Evolutionary conservation across 371 early-diverging fungal genomes (phyloP).

Genomic region (Lichtheimia ramosa): DNA sequence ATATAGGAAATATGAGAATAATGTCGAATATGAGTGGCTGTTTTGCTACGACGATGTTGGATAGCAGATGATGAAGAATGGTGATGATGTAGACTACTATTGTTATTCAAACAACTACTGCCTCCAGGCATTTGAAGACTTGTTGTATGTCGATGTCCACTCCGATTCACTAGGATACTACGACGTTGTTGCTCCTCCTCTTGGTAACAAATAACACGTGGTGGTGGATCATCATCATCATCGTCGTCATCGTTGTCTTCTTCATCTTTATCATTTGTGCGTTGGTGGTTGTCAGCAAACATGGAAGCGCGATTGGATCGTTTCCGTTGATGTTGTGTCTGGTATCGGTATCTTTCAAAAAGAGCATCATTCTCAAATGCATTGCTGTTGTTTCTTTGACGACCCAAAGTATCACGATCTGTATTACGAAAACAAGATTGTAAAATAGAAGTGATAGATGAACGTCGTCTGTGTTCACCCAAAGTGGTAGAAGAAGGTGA

Average conservation of each 20-base stretch:
- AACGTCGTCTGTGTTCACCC: neutral
- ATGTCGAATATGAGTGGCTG: slow-evolving; percentile 27
- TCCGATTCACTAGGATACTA: slow-evolving; percentile 9
- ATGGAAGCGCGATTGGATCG: slow-evolving; percentile 1
- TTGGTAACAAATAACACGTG: slow-evolving; percentile 12
- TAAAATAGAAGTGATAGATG: slow-evolving; percentile 5
- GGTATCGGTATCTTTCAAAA: slow-evolving; percentile 17
- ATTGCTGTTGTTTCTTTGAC: slow-evolving; percentile 3
- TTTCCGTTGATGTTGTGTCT: slow-evolving; percentile 4
- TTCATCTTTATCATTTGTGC: neutral
- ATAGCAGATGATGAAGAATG: neutral
- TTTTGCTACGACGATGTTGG: slow-evolving; percentile 9
- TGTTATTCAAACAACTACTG: no score
- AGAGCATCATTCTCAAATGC: slow-evolving; percentile 17
- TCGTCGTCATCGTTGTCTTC: neutral
- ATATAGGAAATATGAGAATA: slow-evolving; percentile 39
- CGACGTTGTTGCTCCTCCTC: neutral
- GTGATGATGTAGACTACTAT: neutral
- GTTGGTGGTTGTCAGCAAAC: neutral
- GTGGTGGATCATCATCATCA: slow-evolving; percentile 1
- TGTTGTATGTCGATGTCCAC: slow-evolving; percentile 1
- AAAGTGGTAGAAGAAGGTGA: neutral
- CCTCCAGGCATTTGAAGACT: slow-evolving; percentile 2
- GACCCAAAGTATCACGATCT: no score
- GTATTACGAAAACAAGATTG: slow-evolving; percentile 3